Evolutionary conservation across 768 basidiomycete species (phyloP).

Genomic region (Russula emetica): DNA sequence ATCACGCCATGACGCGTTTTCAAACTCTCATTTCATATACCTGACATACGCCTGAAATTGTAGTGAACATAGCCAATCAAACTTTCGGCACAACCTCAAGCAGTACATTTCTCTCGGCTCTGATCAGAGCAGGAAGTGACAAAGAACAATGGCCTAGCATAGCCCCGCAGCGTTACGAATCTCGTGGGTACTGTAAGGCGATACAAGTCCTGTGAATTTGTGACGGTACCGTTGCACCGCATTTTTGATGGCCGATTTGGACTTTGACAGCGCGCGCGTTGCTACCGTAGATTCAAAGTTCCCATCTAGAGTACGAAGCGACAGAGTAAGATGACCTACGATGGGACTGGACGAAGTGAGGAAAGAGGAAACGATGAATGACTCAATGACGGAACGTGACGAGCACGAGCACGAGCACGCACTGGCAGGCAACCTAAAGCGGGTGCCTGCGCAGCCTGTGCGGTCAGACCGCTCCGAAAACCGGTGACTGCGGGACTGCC

Average conservation of each 20-base stretch:
- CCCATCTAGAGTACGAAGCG: background rate
- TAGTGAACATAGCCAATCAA: background rate
- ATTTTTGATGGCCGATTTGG: background rate
- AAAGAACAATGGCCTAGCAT: background rate
- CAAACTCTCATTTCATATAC: constrained; percentile 1
- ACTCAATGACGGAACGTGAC: no score
- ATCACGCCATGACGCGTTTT: constrained; percentile 6
- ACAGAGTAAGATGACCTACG: background rate
- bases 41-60: background rate
- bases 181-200: background rate
- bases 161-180: background rate
- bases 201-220: background rate
- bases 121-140: no score
- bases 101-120: background rate
- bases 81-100: background rate
- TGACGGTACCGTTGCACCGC: background rate
- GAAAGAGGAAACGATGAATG: background rate
- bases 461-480: no score
- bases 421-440: no score
- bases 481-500: no score
- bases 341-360: background rate
- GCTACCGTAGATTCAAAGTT: background rate
- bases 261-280: background rate
- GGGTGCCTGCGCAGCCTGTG: no score
- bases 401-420: no score